A percentile compares a stretch with the other conserved stretches of the same genome.
Conservation (phyloP, 768 basidiomycete genomes). For the Mycena polygramma region DNA sequence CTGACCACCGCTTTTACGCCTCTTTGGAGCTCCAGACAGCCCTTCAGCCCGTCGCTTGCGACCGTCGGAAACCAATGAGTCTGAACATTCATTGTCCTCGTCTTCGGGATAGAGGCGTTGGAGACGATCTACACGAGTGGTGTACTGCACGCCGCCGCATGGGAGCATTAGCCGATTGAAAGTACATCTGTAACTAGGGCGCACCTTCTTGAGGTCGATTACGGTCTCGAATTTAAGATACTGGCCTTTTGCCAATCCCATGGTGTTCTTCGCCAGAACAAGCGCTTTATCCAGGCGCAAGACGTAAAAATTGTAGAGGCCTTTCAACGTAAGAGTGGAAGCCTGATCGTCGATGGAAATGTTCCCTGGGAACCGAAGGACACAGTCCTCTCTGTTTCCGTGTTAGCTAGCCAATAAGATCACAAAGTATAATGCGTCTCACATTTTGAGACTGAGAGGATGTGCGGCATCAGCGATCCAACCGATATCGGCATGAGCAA, state of each 20-base stretch:
- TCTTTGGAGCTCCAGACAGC: no score
- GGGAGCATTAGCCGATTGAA: no score
- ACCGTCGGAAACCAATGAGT: no score
- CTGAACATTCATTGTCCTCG: no score
- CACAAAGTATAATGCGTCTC: not conserved
- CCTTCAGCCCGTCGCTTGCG: no score
- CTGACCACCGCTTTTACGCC: no score
- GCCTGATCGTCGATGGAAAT: not conserved
- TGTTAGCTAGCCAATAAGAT: not conserved
- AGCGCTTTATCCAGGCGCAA: not conserved
- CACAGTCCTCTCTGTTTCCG: not conserved
- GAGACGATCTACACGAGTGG: not conserved
- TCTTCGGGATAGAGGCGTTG: not conserved
- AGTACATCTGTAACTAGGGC: no score
- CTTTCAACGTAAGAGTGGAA: not conserved
- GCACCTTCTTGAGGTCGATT: not conserved
- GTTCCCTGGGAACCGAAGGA: not conserved
- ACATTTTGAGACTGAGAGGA: slow-evolving; percentile 6
- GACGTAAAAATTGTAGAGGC: slow-evolving; percentile 1
- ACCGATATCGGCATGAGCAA: not conserved
- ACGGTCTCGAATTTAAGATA: not conserved
- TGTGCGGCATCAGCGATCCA: not conserved
- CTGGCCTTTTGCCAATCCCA: not conserved
- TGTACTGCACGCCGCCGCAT: no score
- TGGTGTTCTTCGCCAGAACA: not conserved